These are phyloP conservation scores for Mallotus repandus DNA, from an alignment of 441 rosid genomes.

Conservation along the genomic window DNA sequence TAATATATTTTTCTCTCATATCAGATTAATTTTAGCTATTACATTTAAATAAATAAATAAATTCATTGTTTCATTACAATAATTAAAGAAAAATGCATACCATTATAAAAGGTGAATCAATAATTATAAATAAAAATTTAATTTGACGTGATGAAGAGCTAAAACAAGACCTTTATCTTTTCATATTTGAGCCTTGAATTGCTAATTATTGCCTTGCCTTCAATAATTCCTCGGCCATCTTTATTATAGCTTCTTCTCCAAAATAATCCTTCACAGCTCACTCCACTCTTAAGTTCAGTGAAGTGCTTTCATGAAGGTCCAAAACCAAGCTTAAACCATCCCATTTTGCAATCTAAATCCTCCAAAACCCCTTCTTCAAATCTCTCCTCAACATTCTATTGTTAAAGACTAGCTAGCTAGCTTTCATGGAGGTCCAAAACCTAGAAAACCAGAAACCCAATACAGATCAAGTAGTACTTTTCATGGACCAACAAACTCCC, in stretches of 20 bases:
- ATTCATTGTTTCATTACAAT: no score
- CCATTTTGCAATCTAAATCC: no score
- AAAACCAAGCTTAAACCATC: neutral
- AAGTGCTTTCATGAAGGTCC: neutral
- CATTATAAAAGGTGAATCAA: no score
- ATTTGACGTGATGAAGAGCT: no score
- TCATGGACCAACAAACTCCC: slow-evolving; percentile 23
- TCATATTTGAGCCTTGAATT: neutral
- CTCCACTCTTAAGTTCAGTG: neutral
- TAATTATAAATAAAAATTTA: no score
- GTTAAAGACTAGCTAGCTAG: neutral
- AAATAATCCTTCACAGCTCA: neutral
- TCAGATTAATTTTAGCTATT: no score
- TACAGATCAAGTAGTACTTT: slow-evolving; percentile 27
- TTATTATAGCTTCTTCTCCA: neutral
- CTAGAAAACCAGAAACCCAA: slow-evolving; percentile 9
- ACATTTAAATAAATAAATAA: no score
- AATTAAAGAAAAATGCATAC: no score
- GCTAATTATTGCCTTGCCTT: neutral
- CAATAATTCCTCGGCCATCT: neutral
- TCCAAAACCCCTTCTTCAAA: neutral
- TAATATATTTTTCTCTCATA: no score
- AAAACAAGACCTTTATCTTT: neutral
- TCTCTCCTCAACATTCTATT: neutral
- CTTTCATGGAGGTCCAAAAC: slow-evolving; percentile 28